These are phyloP conservation scores for Bruguiera sexangula DNA, from an alignment of 345 rosid species.

Conservation along the genomic window DNA sequence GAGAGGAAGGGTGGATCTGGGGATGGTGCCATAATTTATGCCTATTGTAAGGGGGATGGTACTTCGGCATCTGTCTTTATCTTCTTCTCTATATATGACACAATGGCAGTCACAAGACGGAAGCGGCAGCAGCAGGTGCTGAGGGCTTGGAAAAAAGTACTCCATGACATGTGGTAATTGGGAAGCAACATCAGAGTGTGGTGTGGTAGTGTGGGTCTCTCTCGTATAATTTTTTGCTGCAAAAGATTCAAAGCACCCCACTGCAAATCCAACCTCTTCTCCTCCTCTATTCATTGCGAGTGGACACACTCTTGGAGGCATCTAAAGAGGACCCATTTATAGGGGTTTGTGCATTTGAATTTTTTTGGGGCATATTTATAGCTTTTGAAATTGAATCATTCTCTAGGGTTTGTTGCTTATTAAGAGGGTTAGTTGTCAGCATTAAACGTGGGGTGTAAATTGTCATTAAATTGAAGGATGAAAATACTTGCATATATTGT, in stretches of 20 bases:
- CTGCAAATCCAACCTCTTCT: constrained; percentile 28
- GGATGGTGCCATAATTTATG: constrained; percentile 26
- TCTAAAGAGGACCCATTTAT: constrained; percentile 13
- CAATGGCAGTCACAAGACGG: constrained; percentile 36
- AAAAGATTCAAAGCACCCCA: constrained; percentile 32
- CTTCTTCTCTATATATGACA: background rate
- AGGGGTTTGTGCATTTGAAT: constrained; percentile 7
- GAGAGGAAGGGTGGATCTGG: constrained; percentile 21
- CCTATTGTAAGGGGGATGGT: background rate
- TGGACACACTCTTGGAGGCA: constrained; percentile 31
- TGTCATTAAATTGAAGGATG: too few species aligned
- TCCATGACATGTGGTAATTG: constrained; percentile 1
- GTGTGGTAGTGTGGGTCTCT: constrained; percentile 16
- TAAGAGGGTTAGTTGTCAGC: too few species aligned
- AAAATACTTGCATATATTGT: too few species aligned
- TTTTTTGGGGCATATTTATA: background rate
- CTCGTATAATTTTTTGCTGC: constrained; percentile 20
- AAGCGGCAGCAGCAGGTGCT: too few species aligned
- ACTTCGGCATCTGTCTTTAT: constrained; percentile 18
- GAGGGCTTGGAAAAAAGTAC: constrained; percentile 6
- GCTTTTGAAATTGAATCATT: background rate
- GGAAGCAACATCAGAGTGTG: constrained; percentile 23
- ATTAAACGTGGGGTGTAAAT: too few species aligned
- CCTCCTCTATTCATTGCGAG: constrained; percentile 23
- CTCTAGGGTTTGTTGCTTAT: too few species aligned